Percentiles rank a stretch among this genome's conserved stretches.
Conservation (phyloP, 371 early-diverging fungal genomes). For the Aphelidium insulamus region DNA sequence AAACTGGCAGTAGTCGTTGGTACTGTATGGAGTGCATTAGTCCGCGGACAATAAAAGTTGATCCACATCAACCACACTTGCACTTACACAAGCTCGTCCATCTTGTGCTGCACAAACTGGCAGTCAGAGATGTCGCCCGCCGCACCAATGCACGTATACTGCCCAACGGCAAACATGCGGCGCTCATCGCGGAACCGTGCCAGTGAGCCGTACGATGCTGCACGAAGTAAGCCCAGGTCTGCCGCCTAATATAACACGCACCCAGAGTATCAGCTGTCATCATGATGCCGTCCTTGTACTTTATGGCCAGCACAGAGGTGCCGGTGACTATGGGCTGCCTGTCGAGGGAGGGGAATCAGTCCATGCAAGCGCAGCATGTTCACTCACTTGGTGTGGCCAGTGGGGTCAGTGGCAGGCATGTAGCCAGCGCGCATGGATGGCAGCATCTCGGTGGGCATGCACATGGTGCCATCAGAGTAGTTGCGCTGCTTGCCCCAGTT, state of each 20-base stretch:
- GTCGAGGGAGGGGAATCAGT: slow-evolving; percentile 1
- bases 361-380: background rate
- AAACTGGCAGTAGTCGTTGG: slow-evolving; percentile 60
- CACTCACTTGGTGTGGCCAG: background rate
- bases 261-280: slow-evolving; percentile 88
- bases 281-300: slow-evolving; percentile 94
- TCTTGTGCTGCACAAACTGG: slow-evolving; percentile 63
- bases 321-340: slow-evolving; percentile 84
- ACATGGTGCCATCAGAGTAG: too few species aligned
- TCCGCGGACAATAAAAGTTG: background rate
- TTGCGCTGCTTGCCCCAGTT: background rate
- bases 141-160: slow-evolving; percentile 66
- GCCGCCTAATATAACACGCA: slow-evolving; percentile 6
- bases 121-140: slow-evolving; percentile 91
- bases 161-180: slow-evolving; percentile 57
- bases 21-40: slow-evolving; percentile 19
- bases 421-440: background rate
- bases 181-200: slow-evolving; percentile 83
- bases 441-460: too few species aligned
- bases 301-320: slow-evolving; percentile 85
- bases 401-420: background rate
- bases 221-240: background rate
- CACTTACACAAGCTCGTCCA: slow-evolving; percentile 58
- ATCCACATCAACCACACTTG: background rate
- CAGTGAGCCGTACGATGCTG: slow-evolving; percentile 88